Evolutionary conservation across 306 rosid genomes (phyloP), one percentile per base, ranked within the genome.

Genomic region (Gleditsia sinensis): DNA sequence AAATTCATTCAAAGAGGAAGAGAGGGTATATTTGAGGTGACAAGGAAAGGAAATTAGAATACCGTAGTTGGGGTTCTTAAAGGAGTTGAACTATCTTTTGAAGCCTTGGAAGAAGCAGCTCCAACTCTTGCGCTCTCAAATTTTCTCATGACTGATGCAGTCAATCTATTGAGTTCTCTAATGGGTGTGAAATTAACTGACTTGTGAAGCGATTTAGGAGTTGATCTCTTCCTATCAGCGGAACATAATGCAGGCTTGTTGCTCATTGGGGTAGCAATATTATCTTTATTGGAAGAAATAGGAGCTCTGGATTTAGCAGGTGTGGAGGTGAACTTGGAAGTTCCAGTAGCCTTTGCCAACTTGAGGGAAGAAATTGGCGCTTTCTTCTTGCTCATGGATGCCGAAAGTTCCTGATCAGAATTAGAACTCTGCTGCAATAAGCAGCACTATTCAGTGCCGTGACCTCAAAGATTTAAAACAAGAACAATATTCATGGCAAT

Each of bases 171-270:
- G 23, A 94, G 75, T 43, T 94, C 99, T 78, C 88, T 90, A 45
- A 94, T 88, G 27, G 98, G 99, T 30, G 99, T 90, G 75, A 92
- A 94, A 48, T 62, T 84, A 34, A 83, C 88, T 1, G 93, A 80
- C 86, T 64, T 86, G 46, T 84, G 81, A 69, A 76, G 66, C 7
- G 96, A 87, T 76, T 83, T 88, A 4, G 93, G 96, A 28, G 96
- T 88, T 27, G 85, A 60, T 81, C 75, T 88, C 76, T 77, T 88
- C 86, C 80, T 89, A 42, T 88, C 96, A n/a, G 81, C 83, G 1
- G 51, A 60, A 54, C 75, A 83, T 64, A 72, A 37, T 46, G 42
- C 75, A 59, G 75, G 76, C 55, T 74, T 86, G 55, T 67, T 83
- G 77, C 67, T 84, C 77, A 76, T 62, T 72, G 97, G 96, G 53